Base-by-base conservation (phyloP, 495 filamentous ascomycete species). In the Neurospora discreta region DNA sequence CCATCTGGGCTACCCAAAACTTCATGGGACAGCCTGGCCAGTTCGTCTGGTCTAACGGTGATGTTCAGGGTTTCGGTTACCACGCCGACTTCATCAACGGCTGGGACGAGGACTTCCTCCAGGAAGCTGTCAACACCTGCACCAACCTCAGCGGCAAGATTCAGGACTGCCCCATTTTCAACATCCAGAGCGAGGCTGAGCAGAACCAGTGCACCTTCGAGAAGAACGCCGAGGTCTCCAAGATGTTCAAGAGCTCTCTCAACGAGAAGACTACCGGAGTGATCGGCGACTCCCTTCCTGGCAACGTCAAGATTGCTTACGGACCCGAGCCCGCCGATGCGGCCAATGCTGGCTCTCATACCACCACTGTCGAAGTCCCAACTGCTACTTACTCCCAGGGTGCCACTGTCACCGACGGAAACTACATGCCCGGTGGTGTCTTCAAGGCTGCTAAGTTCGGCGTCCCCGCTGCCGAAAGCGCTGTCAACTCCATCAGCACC, bases 71-170 rank as follows among this genome's bases (percentile, higher is more conserved):
- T 46, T 94, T 84, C 71, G 92, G 92, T 20, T 93, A 93, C 75
- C 93, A 97, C 75, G 93, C 87, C 39, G 93, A 97, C 77, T 96
- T 96, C 81, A 91, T 96, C 75, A 87, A 83, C 67, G 93, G 91
- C 43, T 97, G 93, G 93, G 87, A 94, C 30, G 77, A 78, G 5
- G 81, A 81, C 2, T 86, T 90, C 76, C 82, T 92, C 41, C 86
- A 90, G 78, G 38, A 78, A 18, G 89, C 89, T 42, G 79, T 91
- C 71, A 73, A 90, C 68, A 81, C 78, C 33, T 93, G 91, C 83
- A 86, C 84, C 69, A 82, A 81, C 72, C 65, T 74, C 5, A 85
- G 82, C 68, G 87, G 87, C 33, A 76, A 71, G 6, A 80, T 90
- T 20, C 72, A 82, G 3, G 83, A 88, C 73, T 94, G 91, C 80